These are phyloP conservation scores for Osmanthus fragrans DNA, from an alignment of 257 asterid species.

Conservation along the genomic window DNA sequence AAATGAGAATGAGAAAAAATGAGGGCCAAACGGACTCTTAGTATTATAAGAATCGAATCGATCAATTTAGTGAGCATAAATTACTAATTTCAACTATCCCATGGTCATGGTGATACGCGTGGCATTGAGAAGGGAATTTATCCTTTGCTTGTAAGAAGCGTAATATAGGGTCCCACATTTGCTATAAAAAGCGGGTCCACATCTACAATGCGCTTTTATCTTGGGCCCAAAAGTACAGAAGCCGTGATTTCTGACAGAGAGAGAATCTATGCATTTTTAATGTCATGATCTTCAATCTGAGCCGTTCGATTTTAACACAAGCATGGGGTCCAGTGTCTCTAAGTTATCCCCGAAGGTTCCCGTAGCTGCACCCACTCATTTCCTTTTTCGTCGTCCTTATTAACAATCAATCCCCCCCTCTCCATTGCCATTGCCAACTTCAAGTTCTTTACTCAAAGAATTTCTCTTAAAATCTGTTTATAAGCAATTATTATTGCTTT, in stretches of 20 bases:
- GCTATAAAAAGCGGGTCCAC: slow-evolving; percentile 26
- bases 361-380: slow-evolving; percentile 23
- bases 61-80: no score
- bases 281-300: slow-evolving; percentile 17
- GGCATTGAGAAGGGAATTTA: slow-evolving; percentile 34
- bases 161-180: slow-evolving; percentile 36
- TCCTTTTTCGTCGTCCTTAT: slow-evolving; percentile 86
- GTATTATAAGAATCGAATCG: background rate
- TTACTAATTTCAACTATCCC: background rate
- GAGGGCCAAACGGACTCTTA: no score
- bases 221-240: slow-evolving; percentile 57
- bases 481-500: background rate
- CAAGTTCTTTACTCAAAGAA: background rate
- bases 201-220: slow-evolving; percentile 47
- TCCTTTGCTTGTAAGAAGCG: slow-evolving; percentile 73
- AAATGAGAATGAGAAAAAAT: no score
- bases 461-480: background rate
- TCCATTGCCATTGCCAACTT: slow-evolving; percentile 33
- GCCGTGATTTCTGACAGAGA: slow-evolving; percentile 54
- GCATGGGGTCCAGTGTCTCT: slow-evolving; percentile 21
- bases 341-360: slow-evolving; percentile 34
- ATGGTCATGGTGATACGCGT: slow-evolving; percentile 37
- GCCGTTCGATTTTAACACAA: slow-evolving; percentile 20
- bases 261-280: background rate
- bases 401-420: slow-evolving; percentile 44